phyloP scores from a whole-genome alignment of 805 yeast species.

The Pichia nanzhaoensis region DNA sequence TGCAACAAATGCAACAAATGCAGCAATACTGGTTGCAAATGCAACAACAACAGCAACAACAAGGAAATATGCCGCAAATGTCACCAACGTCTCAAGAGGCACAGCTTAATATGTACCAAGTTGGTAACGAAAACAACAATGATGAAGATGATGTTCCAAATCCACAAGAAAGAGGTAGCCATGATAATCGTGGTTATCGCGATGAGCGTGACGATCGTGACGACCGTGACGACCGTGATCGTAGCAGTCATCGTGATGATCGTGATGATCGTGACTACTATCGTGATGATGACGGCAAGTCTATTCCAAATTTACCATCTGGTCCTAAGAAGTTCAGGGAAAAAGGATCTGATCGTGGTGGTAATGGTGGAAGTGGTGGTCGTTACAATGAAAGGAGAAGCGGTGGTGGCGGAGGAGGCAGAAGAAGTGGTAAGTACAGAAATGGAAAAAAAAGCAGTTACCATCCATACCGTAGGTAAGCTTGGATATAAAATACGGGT shows the following conservation, averaged over 20 bases:
- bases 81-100: conserved; percentile 13
- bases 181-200: not conserved
- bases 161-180: conserved; percentile 26
- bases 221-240: not conserved
- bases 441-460: conserved; percentile 23
- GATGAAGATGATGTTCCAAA: conserved; percentile 31
- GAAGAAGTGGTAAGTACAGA: conserved; percentile 22
- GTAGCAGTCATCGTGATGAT: not conserved
- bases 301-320: conserved; percentile 23
- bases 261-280: not conserved
- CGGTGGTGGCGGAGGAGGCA: conserved; percentile 15
- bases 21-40: conserved; percentile 17
- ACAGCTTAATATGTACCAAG: conserved; percentile 10
- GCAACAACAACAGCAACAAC: conserved; percentile 28
- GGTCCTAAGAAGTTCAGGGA: conserved; percentile 30
- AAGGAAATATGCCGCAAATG: conserved; percentile 1
- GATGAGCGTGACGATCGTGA: not conserved
- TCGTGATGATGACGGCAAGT: not conserved
- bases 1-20: conserved; percentile 45
- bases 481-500: not conserved
- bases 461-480: conserved; percentile 28
- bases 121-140: conserved; percentile 11
- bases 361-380: conserved; percentile 18
- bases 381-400: conserved; percentile 19
- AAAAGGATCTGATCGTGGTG: conserved; percentile 5